Base-by-base conservation (phyloP, 2,329 filamentous ascomycete species). In the Ophioceras dolichostomum region DNA sequence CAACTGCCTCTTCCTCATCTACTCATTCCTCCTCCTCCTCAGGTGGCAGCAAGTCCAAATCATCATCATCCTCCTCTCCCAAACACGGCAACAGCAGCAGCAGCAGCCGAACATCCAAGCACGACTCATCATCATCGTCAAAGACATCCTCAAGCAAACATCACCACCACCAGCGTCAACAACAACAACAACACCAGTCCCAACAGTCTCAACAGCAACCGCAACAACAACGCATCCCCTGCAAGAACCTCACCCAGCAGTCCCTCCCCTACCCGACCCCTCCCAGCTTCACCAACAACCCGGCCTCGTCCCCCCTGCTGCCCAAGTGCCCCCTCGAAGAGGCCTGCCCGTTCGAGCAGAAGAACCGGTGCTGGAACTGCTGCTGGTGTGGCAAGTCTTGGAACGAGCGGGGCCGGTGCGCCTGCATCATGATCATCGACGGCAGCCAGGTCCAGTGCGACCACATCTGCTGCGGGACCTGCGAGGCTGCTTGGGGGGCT, bases 341-440 rank as follows among this genome's bases (percentile, higher is more conserved):
- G 7, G 54, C 56, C 35, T 72, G 68, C 38, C 66, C 68, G 7
- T 72, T 67, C 45, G 65, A 69, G 51, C 52, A 54, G 34, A 61
- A 63, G 40, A 62, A 65, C 39, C 58, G 68, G 22, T 60, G 51
- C 43, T 73, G 68, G 68, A 68, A 68, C 51, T 72, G 68, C 51
- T 72, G 68, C 51, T 71, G 66, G 67, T 72, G 68, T 40, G 68
- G 68, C 20, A 70, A 70, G 46, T 55, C 57, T n/a, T 63, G 63
- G 58, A 72, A 73, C 46, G 57, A 58, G 32, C 53, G 55, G 19
- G 68, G 67, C 4, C 60, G 67, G 19, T 72, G 68, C 52, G 60
- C 60, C 44, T 68, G 65, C 49, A 54, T 68, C 49, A 70, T 71
- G 68, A 62, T 70, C 38, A 59, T 65, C 34, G 64, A 69, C 30